Evolutionary conservation across 306 rosid species (phyloP).

Genomic region (Elaeagnus macrophylla): DNA sequence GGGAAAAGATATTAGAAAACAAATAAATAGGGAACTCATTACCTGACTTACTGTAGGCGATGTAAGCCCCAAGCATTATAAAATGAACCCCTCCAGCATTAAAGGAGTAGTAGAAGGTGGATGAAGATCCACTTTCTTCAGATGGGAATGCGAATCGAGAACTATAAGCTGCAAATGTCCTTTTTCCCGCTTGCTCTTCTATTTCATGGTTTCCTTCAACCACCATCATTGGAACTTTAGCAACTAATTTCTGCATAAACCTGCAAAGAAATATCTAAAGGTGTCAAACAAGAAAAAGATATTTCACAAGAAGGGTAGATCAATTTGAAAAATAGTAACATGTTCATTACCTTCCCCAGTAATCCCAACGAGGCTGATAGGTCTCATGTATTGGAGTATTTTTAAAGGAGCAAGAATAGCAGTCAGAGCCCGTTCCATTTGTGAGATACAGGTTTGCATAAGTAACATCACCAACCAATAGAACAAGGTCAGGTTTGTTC

Average conservation of each 20-base stretch:
- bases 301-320: not conserved
- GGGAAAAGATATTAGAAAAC: not conserved
- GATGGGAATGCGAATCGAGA: constrained; percentile 87
- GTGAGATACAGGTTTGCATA: constrained; percentile 78
- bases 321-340: not conserved
- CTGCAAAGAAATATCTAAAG: constrained; percentile 33
- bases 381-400: constrained; percentile 72
- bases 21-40: not conserved
- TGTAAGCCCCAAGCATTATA: constrained; percentile 83
- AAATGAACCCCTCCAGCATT: constrained; percentile 83
- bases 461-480: constrained; percentile 66
- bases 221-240: constrained; percentile 78
- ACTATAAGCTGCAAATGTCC: constrained; percentile 66
- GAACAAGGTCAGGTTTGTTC: constrained; percentile 63
- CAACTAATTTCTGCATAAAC: constrained; percentile 70
- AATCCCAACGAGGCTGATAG: constrained; percentile 90
- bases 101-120: constrained; percentile 74
- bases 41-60: constrained; percentile 46
- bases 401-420: constrained; percentile 70
- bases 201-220: constrained; percentile 84
- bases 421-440: constrained; percentile 72
- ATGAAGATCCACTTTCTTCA: constrained; percentile 69
- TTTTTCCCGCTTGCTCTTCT: constrained; percentile 48
- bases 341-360: constrained; percentile 70
- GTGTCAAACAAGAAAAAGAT: constrained; percentile 10